A percentile compares a stretch with the other conserved stretches of the same genome.
Evolutionary conservation across 768 basidiomycete genomes (phyloP).

Genomic region (Psilocybe subaeruginosa): DNA sequence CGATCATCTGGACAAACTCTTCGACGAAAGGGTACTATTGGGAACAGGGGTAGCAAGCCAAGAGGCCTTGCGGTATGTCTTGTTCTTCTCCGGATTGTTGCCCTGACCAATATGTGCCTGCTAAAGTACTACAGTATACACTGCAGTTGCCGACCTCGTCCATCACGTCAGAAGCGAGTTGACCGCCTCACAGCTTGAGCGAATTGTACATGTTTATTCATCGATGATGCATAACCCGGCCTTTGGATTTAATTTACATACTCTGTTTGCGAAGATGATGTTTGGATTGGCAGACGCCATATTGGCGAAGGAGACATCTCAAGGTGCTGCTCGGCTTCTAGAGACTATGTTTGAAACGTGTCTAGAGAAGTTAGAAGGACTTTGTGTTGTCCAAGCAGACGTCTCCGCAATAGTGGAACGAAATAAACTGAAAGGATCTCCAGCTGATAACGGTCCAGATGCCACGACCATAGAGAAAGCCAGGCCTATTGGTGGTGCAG

Average conservation of each 20-base stretch:
- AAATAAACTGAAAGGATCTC: conserved; percentile 33
- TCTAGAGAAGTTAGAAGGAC: conserved; percentile 82
- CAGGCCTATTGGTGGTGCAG: conserved; percentile 78
- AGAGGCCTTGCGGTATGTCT: conserved; percentile 76
- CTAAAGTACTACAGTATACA: conserved; percentile 75
- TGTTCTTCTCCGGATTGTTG: not conserved
- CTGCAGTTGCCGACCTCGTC: conserved; percentile 89
- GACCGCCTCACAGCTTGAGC: conserved; percentile 70
- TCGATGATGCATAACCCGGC: conserved; percentile 89
- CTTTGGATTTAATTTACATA: conserved; percentile 79
- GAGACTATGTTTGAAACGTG: conserved; percentile 79
- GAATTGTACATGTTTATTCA: conserved; percentile 83
- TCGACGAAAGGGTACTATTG: conserved; percentile 88
- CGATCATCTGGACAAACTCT: conserved; percentile 83
- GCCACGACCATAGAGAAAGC: conserved; percentile 79
- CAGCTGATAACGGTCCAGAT: conserved; percentile 46
- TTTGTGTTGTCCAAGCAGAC: conserved; percentile 67
- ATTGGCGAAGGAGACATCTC: conserved; percentile 69
- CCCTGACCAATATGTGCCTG: not conserved
- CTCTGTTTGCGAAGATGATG: conserved; percentile 91
- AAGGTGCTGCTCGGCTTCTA: conserved; percentile 72
- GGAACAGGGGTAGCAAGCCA: conserved; percentile 83
- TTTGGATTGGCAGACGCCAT: conserved; percentile 88
- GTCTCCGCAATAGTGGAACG: conserved; percentile 50
- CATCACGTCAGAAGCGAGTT: conserved; percentile 90